A percentile compares a stretch with the other conserved stretches of the same genome.
Evolutionary conservation across 106 monocot species (phyloP).

Genomic region (Allium fistulosum): DNA sequence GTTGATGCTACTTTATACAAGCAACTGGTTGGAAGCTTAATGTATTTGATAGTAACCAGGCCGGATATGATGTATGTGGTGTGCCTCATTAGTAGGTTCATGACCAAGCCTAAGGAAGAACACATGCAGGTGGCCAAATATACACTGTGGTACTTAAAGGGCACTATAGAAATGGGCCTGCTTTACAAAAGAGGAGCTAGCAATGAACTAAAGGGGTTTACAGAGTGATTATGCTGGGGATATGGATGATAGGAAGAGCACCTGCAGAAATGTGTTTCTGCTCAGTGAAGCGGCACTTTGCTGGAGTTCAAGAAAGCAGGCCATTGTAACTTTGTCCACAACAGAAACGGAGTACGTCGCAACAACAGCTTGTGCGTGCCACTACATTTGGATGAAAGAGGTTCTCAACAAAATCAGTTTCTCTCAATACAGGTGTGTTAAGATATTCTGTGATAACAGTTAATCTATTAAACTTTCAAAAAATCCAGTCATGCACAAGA

Average conservation of each 20-base stretch:
- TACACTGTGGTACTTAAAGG: not conserved
- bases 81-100: not conserved
- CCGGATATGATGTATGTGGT: too few species aligned
- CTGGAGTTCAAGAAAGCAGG: not conserved
- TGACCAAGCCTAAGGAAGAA: not conserved
- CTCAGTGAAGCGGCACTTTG: not conserved
- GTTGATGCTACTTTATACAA: too few species aligned
- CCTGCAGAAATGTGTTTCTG: not conserved
- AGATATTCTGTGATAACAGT: not conserved
- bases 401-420: not conserved
- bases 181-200: not conserved
- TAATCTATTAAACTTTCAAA: slow-evolving; percentile 1
- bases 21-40: too few species aligned
- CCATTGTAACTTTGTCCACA: not conserved
- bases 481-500: not conserved
- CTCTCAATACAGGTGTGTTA: not conserved
- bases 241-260: too few species aligned
- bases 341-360: too few species aligned
- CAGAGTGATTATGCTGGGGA: too few species aligned
- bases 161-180: not conserved
- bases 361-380: too few species aligned
- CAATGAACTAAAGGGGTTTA: not conserved
- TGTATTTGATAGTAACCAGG: too few species aligned
- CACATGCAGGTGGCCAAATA: not conserved
- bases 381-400: not conserved